These are phyloP conservation scores for Fusarium sp. DNA, from an alignment of 2,329 filamentous ascomycete species.

Conservation along the genomic window DNA sequence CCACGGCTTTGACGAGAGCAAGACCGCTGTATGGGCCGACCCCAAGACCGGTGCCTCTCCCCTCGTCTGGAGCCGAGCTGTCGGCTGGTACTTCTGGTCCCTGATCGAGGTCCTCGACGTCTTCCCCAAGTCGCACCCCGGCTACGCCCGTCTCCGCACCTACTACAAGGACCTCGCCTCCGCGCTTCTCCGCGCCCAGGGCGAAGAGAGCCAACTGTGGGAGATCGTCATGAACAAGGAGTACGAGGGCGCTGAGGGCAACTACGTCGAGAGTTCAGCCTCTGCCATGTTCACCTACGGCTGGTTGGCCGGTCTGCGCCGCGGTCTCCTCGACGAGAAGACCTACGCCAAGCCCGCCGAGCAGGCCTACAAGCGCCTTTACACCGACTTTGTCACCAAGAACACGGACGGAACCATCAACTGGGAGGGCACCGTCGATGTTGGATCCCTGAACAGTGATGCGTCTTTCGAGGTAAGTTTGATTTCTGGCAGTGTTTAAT, in stretches of 20 bases:
- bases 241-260: slow-evolving; percentile 62
- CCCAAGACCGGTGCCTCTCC: slow-evolving; percentile 63
- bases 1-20: slow-evolving; percentile 67
- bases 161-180: slow-evolving; percentile 51
- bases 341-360: slow-evolving; percentile 42
- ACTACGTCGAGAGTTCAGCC: slow-evolving; percentile 72
- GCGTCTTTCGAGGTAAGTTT: slow-evolving; percentile 63
- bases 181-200: slow-evolving; percentile 53
- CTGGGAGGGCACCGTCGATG: slow-evolving; percentile 65
- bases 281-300: slow-evolving; percentile 70
- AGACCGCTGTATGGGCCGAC: slow-evolving; percentile 65
- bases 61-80: slow-evolving; percentile 65
- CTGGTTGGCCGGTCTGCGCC: slow-evolving; percentile 59
- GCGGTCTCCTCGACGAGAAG: slow-evolving; percentile 46
- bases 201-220: slow-evolving; percentile 65
- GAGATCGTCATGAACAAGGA: slow-evolving; percentile 68
- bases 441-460: slow-evolving; percentile 64
- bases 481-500: fast-evolving
- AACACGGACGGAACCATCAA: slow-evolving; percentile 63
- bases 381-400: slow-evolving; percentile 61
- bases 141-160: slow-evolving; percentile 53
- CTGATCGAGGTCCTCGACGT: slow-evolving; percentile 64
- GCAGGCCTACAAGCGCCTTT: slow-evolving; percentile 53
- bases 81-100: slow-evolving; percentile 68
- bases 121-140: slow-evolving; percentile 56